These are phyloP conservation scores for Cutaneotrichosporon mucoides DNA, from an alignment of 1,284 basidiomycete genomes.

Conservation along the genomic window DNA sequence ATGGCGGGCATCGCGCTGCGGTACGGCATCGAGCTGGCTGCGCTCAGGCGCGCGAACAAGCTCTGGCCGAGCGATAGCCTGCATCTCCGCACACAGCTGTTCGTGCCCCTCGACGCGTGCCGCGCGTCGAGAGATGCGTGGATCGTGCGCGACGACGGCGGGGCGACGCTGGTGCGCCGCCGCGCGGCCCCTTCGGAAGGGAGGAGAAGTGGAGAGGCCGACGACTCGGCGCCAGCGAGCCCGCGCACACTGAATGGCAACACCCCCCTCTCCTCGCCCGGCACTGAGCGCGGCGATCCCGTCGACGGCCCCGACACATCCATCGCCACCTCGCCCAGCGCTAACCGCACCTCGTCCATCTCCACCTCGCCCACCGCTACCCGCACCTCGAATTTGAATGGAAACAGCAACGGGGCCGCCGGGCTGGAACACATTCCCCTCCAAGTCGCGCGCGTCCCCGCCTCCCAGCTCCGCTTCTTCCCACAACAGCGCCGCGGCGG, in stretches of 20 bases:
- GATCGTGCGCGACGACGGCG: slow-evolving; percentile 33
- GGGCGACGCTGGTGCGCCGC: slow-evolving; percentile 38
- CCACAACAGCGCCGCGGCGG: slow-evolving; percentile 20
- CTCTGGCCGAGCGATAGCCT: slow-evolving; percentile 86
- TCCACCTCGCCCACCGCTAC: too few relatives aligned
- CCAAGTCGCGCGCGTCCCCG: slow-evolving; percentile 39
- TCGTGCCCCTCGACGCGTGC: slow-evolving; percentile 62
- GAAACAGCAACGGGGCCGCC: neutral
- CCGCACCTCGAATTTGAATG: too few relatives aligned
- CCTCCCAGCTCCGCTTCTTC: slow-evolving; percentile 47
- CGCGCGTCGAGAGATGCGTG: slow-evolving; percentile 37
- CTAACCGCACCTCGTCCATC: too few relatives aligned
- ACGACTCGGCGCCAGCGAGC: neutral
- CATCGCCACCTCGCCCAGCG: too few relatives aligned
- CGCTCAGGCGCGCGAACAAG: slow-evolving; percentile 80
- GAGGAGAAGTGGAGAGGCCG: too few relatives aligned
- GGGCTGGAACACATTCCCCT: neutral
- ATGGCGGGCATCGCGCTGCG: slow-evolving; percentile 77
- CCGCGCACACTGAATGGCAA: neutral
- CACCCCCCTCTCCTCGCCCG: neutral
- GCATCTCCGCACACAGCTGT: slow-evolving; percentile 73
- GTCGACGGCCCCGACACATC: too few relatives aligned
- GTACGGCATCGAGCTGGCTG: slow-evolving; percentile 70
- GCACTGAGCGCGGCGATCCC: neutral
- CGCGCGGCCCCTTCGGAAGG: too few relatives aligned